Evolutionary conservation across 129 eudicot genomes (phyloP).

Genomic region (Lactuca saligna): DNA sequence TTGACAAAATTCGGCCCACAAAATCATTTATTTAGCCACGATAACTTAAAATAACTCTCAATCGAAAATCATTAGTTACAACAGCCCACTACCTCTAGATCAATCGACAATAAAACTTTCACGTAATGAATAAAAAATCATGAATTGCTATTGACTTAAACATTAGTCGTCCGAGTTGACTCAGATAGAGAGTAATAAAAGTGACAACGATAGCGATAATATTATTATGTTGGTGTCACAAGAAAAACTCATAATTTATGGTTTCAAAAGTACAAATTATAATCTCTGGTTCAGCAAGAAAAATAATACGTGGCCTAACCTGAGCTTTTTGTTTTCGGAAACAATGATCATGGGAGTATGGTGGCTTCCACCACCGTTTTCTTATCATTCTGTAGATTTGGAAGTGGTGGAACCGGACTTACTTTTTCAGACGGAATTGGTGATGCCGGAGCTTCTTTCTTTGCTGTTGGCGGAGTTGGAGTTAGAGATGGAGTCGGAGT

Average conservation of each 20-base stretch:
- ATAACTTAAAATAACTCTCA: too few relatives aligned
- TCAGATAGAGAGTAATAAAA: background rate
- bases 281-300: slow-evolving; percentile 6
- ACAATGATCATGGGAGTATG: slow-evolving; percentile 21
- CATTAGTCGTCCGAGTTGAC: background rate
- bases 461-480: slow-evolving; percentile 13
- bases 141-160: background rate
- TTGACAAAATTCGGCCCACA: background rate
- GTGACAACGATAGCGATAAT: background rate
- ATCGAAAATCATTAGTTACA: too few relatives aligned
- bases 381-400: slow-evolving; percentile 34
- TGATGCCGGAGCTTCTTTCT: slow-evolving; percentile 22
- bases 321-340: slow-evolving; percentile 1
- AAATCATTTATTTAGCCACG: background rate
- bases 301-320: slow-evolving; percentile 8
- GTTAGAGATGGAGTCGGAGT: too few relatives aligned
- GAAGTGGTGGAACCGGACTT: slow-evolving; percentile 20
- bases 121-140: background rate
- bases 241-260: slow-evolving; percentile 6
- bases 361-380: slow-evolving; percentile 34
- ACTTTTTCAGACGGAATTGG: slow-evolving; percentile 24
- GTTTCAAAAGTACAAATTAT: slow-evolving; percentile 6
- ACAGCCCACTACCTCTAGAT: too few relatives aligned
- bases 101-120: too few relatives aligned
- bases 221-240: background rate